Evolutionary conservation across 78 protist species (phyloP).

Genomic region (Pigoraptor vietnamica): DNA sequence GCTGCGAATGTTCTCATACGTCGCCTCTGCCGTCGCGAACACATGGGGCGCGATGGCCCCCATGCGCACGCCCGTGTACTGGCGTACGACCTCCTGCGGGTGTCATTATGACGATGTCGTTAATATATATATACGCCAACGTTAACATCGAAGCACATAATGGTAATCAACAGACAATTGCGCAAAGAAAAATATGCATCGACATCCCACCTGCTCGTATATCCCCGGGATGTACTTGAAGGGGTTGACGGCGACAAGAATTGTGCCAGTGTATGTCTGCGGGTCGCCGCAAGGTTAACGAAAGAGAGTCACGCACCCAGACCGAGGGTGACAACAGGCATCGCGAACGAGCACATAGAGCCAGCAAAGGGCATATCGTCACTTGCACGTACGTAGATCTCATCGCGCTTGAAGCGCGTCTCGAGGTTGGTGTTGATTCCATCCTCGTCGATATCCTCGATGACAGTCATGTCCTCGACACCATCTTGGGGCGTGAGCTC

Average conservation of each 20-base stretch:
- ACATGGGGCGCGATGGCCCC: constrained; percentile 63
- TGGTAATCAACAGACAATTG: neutral
- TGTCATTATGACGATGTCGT: constrained; percentile 3
- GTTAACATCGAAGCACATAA: neutral
- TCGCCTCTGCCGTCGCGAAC: constrained; percentile 68
- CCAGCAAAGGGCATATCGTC: too few relatives aligned
- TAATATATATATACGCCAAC: neutral
- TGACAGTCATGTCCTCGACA: neutral
- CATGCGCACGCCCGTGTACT: neutral
- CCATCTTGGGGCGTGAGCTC: too few relatives aligned
- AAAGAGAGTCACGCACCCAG: too few relatives aligned
- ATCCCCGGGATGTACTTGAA: constrained; percentile 16
- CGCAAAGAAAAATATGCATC: too few relatives aligned
- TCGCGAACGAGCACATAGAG: too few relatives aligned
- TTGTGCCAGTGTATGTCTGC: constrained; percentile 42
- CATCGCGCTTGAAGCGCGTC: neutral
- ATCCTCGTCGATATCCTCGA: neutral
- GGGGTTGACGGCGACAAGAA: constrained; percentile 77
- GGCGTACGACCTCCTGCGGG: neutral
- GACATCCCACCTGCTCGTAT: neutral
- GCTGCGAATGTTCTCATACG: constrained; percentile 55
- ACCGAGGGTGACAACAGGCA: too few relatives aligned
- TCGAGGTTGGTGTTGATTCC: neutral
- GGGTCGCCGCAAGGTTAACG: too few relatives aligned
- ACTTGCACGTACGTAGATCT: too few relatives aligned